These are phyloP conservation scores for Rhizopus sp. DNA, from an alignment of 371 early-diverging fungal genomes.

Conservation along the genomic window DNA sequence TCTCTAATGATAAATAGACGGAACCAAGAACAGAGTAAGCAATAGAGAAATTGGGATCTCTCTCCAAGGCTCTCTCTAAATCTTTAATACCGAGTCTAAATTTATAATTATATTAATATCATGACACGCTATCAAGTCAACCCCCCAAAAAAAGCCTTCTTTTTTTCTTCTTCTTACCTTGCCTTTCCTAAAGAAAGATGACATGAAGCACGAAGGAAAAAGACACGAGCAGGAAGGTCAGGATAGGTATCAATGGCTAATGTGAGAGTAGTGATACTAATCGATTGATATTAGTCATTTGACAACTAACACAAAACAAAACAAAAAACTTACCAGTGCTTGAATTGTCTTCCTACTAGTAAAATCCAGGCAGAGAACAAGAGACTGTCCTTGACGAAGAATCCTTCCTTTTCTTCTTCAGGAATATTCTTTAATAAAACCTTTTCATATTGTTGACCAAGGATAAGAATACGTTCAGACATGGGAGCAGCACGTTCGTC, in stretches of 20 bases:
- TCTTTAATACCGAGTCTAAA: conserved; percentile 59
- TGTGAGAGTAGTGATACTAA: conserved; percentile 58
- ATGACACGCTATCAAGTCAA: background rate
- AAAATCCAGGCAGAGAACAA: conserved; percentile 64
- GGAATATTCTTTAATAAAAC: conserved; percentile 48
- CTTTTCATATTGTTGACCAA: conserved; percentile 29
- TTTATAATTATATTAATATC: background rate
- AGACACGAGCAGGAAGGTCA: conserved; percentile 59
- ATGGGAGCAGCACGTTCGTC: conserved; percentile 71
- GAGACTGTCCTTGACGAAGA: conserved; percentile 51
- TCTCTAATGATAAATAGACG: conserved; percentile 51
- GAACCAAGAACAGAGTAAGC: conserved; percentile 63
- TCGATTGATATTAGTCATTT: background rate
- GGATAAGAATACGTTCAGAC: conserved; percentile 45
- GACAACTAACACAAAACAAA: background rate
- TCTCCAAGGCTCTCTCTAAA: conserved; percentile 54
- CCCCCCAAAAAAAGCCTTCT: background rate
- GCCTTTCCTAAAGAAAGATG: conserved; percentile 55
- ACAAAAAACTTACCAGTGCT: conserved; percentile 53
- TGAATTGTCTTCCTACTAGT: conserved; percentile 63
- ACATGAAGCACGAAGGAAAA: conserved; percentile 66
- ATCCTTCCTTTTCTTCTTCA: conserved; percentile 52
- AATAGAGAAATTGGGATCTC: conserved; percentile 54
- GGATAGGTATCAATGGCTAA: conserved; percentile 63
- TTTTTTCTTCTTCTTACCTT: conserved; percentile 35